phyloP scores from a whole-genome alignment of 163 green algal genomes.

The Chlamydomonas reinhardtii region DNA sequence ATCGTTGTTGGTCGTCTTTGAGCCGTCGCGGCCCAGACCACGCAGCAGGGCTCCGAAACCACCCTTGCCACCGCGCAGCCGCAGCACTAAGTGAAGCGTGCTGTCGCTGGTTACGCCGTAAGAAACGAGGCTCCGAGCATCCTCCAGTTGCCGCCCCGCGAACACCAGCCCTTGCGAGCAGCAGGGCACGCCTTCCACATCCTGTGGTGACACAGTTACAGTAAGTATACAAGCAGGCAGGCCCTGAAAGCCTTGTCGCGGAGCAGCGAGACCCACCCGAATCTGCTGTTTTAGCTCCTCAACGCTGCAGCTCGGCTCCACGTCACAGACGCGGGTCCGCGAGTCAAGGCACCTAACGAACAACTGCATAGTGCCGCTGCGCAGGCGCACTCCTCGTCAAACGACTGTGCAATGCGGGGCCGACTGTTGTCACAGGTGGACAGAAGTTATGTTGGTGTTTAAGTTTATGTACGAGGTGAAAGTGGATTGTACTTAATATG shows the following conservation, averaged over 20 bases:
- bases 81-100: slow-evolving; percentile 76
- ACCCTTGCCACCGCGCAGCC: slow-evolving; percentile 89
- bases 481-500: no score
- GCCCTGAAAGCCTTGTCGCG: no score
- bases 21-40: slow-evolving; percentile 82
- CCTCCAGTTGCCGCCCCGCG: slow-evolving; percentile 53
- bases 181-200: slow-evolving; percentile 39
- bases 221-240: no score
- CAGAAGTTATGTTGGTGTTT: no score
- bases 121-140: slow-evolving; percentile 40
- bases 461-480: no score
- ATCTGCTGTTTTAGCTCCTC: slow-evolving; percentile 45
- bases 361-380: slow-evolving; percentile 56
- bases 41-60: slow-evolving; percentile 95
- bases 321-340: slow-evolving; percentile 8
- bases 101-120: slow-evolving; percentile 65
- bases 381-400: no score
- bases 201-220: slow-evolving; percentile 6
- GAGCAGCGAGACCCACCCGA: slow-evolving; percentile 36
- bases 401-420: no score
- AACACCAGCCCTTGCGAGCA: slow-evolving; percentile 51
- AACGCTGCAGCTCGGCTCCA: slow-evolving; percentile 22
- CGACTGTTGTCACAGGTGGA: no score
- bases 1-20: slow-evolving; percentile 94
- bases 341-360: slow-evolving; percentile 46